Percentiles rank a stretch among this genome's conserved stretches.
Conservation (phyloP, 2,329 filamentous ascomycete species). For the Sarocladium strictum region DNA sequence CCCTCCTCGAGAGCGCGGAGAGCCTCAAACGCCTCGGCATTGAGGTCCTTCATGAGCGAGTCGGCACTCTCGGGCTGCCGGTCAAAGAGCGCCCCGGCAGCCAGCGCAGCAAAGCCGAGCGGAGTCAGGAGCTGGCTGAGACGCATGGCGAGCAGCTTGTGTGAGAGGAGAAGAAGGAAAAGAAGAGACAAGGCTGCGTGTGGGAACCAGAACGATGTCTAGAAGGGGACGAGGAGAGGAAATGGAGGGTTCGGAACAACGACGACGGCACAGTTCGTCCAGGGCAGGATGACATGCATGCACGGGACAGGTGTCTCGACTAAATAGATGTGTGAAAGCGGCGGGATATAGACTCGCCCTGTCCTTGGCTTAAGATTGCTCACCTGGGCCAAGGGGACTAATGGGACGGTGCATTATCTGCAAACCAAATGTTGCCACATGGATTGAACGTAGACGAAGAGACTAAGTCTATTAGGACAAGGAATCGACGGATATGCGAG, state of each 20-base stretch:
- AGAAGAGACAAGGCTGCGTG: neutral
- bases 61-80: slow-evolving; percentile 8
- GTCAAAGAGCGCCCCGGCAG: neutral
- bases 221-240: neutral
- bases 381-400: neutral
- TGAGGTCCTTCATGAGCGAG: slow-evolving; percentile 4
- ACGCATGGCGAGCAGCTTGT: neutral
- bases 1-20: slow-evolving; percentile 2
- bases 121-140: slow-evolving; percentile 4
- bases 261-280: neutral
- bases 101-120: neutral
- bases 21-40: slow-evolving; percentile 7
- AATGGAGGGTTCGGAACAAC: neutral
- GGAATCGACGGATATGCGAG: neutral
- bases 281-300: neutral
- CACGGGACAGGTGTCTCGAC: neutral
- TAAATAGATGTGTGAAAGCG: neutral
- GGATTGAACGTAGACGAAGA: neutral
- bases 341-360: neutral
- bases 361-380: neutral
- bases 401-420: neutral
- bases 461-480: neutral
- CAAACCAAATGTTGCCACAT: neutral
- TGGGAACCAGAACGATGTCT: neutral
- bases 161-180: too few relatives aligned